Evolutionary conservation across 2,329 filamentous ascomycete genomes (phyloP).

Genomic region (Hypoxylon rubiginosum): DNA sequence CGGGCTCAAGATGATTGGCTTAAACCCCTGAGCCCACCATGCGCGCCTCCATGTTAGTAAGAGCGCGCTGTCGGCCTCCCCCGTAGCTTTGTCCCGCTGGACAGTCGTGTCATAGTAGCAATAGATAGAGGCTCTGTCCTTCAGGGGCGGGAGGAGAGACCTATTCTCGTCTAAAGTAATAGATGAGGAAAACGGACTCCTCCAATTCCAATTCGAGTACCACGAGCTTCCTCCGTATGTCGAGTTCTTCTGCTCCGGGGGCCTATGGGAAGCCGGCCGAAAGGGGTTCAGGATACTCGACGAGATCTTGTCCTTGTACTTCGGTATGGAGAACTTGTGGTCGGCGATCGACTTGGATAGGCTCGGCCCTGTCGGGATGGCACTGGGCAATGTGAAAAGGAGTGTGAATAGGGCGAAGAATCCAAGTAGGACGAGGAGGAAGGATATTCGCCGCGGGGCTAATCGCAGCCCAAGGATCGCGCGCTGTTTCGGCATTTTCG

Average conservation of each 20-base stretch:
- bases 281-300: conserved; percentile 75
- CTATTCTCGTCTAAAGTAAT: conserved; percentile 85
- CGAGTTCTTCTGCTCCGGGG: conserved; percentile 81
- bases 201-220: conserved; percentile 92
- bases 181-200: conserved; percentile 87
- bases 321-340: conserved; percentile 64
- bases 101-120: conserved; percentile 86
- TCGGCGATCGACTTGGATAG: conserved; percentile 63
- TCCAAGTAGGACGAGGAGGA: conserved; percentile 65
- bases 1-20: conserved; percentile 82
- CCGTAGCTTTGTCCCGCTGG: conserved; percentile 72
- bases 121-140: conserved; percentile 80
- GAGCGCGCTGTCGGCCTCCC: conserved; percentile 81
- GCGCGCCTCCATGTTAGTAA: conserved; percentile 90
- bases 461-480: conserved; percentile 64
- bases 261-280: conserved; percentile 76
- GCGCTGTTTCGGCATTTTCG: conserved; percentile 62
- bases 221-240: conserved; percentile 83
- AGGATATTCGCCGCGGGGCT: conserved; percentile 65
- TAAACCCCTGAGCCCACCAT: conserved; percentile 96
- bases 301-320: conserved; percentile 61
- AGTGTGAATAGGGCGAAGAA: conserved; percentile 68
- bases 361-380: conserved; percentile 62
- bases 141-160: conserved; percentile 83
- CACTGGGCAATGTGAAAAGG: conserved; percentile 64